A percentile compares a stretch with the other conserved stretches of the same genome.
These are phyloP conservation scores for Pelargonium citronellum DNA, from an alignment of 441 rosid species.

Conservation along the genomic window DNA sequence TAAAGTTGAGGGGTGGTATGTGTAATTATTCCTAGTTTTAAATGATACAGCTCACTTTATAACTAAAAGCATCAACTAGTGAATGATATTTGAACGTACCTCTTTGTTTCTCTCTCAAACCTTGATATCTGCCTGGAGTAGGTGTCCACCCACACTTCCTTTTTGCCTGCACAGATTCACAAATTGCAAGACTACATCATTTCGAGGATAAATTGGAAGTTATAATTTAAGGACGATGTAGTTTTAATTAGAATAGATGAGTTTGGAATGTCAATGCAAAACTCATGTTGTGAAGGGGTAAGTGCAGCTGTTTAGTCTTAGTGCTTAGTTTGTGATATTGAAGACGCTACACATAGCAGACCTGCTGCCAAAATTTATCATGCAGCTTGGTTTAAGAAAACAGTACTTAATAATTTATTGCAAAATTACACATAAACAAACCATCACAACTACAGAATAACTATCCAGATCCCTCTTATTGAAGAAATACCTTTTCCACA, in stretches of 20 bases:
- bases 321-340: conserved; percentile 56
- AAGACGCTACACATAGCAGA: conserved; percentile 54
- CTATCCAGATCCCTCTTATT: neutral
- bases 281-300: conserved; percentile 39
- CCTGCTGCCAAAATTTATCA: conserved; percentile 64
- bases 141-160: conserved; percentile 43
- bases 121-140: conserved; percentile 41
- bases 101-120: conserved; percentile 33
- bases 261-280: conserved; percentile 48
- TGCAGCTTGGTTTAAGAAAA: conserved; percentile 36
- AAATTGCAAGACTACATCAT: too few relatives aligned
- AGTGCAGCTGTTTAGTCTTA: conserved; percentile 34
- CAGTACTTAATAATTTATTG: conserved; percentile 21
- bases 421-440: conserved; percentile 8
- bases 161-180: conserved; percentile 30
- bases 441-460: neutral
- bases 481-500: conserved; percentile 38
- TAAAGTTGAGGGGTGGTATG: too few relatives aligned
- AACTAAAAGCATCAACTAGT: too few relatives aligned
- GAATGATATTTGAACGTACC: conserved; percentile 24
- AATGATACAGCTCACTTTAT: too few relatives aligned
- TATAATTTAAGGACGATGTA: too few relatives aligned
- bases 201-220: too few relatives aligned
- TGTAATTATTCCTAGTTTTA: too few relatives aligned
- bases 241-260: conserved; percentile 38